Percentiles rank a stretch among this genome's conserved stretches.
Evolutionary conservation across 2,329 filamentous ascomycete genomes (phyloP).

Genomic region (Paecilomyces sp.): DNA sequence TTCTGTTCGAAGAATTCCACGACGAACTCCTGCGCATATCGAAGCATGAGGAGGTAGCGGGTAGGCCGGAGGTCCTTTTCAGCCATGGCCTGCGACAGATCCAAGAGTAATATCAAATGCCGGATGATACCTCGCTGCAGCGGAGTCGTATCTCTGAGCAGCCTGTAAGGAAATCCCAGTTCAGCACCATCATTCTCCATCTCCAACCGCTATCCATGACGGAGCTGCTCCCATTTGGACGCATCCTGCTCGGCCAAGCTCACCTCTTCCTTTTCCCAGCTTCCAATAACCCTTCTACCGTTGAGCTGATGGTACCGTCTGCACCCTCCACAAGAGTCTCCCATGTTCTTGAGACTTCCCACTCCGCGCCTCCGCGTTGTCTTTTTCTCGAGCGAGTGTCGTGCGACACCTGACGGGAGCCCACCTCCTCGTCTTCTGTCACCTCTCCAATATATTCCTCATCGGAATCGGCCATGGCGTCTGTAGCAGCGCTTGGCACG

Average conservation of each 20-base stretch:
- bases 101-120: conserved; percentile 84
- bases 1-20: conserved; percentile 97
- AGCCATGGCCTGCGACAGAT: conserved; percentile 87
- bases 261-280: conserved; percentile 72
- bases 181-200: conserved; percentile 10
- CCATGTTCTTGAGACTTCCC: conserved; percentile 46
- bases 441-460: conserved; percentile 47
- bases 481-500: background rate
- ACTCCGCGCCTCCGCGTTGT: conserved; percentile 33
- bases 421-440: conserved; percentile 38
- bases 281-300: conserved; percentile 67
- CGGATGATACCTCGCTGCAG: conserved; percentile 95
- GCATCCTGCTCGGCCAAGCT: conserved; percentile 8
- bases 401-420: conserved; percentile 20
- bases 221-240: background rate
- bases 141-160: conserved; percentile 89
- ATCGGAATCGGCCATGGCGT: conserved; percentile 41
- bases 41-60: conserved; percentile 72
- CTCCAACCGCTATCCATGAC: conserved; percentile 1
- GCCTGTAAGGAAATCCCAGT: conserved; percentile 40
- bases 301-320: conserved; percentile 67
- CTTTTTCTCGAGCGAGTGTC: conserved; percentile 29
- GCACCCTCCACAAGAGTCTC: conserved; percentile 71
- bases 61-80: conserved; percentile 93
- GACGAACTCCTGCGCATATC: conserved; percentile 80